Percentiles rank a stretch among this genome's conserved stretches.
Conservation (phyloP, 371 early-diverging fungal genomes). For the Mucor mucedo region DNA sequence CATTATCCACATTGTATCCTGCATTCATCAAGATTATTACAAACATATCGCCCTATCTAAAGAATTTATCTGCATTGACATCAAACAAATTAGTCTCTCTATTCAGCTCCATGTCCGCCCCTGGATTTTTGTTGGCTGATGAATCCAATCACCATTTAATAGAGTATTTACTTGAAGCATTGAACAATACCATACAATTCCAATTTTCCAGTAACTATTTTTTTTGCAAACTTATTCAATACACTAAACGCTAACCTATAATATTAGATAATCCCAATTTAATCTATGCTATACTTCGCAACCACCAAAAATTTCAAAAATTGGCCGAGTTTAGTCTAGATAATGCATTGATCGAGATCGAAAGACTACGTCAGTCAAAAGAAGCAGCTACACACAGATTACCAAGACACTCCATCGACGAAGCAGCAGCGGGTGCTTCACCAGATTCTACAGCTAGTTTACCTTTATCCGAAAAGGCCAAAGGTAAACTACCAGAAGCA, state of each 20-base stretch:
- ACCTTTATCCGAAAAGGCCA: conserved; percentile 42
- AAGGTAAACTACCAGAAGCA: conserved; percentile 45
- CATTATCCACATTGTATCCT: conserved; percentile 76
- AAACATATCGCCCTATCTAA: conserved; percentile 85
- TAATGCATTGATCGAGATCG: conserved; percentile 64
- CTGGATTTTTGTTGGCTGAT: conserved; percentile 80
- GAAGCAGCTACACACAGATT: conserved; percentile 25
- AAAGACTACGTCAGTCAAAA: conserved; percentile 53
- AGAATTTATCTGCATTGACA: conserved; percentile 73
- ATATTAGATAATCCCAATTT: conserved; percentile 70
- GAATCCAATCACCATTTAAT: conserved; percentile 77
- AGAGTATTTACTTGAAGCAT: conserved; percentile 75
- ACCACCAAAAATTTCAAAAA: conserved; percentile 69
- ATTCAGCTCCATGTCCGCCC: conserved; percentile 76
- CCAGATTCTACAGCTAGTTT: conserved; percentile 7
- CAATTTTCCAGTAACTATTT: conserved; percentile 60
- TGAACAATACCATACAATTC: conserved; percentile 85
- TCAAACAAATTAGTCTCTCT: conserved; percentile 74
- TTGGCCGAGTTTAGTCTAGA: conserved; percentile 70
- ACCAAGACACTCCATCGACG: conserved; percentile 3
- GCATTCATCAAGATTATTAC: conserved; percentile 78
- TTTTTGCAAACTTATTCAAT: too few relatives aligned
- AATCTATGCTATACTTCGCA: conserved; percentile 77
- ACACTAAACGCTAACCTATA: background rate
- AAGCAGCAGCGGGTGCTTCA: background rate